Conservation (phyloP, 192 early-diverging fungal genomes). For the Podila horticola region DNA sequence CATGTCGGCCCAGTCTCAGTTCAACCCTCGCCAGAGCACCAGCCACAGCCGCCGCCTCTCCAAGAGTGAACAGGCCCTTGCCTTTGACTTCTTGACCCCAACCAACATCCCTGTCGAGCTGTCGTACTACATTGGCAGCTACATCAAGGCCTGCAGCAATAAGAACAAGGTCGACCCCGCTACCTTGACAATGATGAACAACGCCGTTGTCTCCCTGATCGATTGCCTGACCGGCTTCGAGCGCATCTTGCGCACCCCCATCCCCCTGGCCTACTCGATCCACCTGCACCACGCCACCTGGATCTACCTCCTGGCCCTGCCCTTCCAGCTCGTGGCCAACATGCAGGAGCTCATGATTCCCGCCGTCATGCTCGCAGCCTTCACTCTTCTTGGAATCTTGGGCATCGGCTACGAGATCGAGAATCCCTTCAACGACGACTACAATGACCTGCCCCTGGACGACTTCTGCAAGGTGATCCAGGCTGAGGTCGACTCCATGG, state of each 20-base stretch:
- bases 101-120: conserved; percentile 69
- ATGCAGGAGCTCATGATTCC: conserved; percentile 70
- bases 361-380: conserved; percentile 72
- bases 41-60: not conserved
- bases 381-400: conserved; percentile 87
- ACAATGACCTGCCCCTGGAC: conserved; percentile 75
- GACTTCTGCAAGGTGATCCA: conserved; percentile 60
- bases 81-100: conserved; percentile 34
- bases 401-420: conserved; percentile 91
- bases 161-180: conserved; percentile 58
- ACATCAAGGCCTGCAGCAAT: conserved; percentile 46
- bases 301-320: conserved; percentile 79
- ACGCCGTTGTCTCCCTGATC: conserved; percentile 59
- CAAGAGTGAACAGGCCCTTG: conserved; percentile 19
- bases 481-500: conserved; percentile 44
- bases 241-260: conserved; percentile 87
- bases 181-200: conserved; percentile 58
- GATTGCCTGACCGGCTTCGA: conserved; percentile 78
- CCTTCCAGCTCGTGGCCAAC: conserved; percentile 77
- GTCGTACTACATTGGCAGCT: conserved; percentile 69
- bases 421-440: conserved; percentile 90
- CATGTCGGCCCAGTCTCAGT: conserved; percentile 4
- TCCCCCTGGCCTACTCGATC: conserved; percentile 89
- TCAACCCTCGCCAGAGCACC: not conserved
- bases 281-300: conserved; percentile 87